Percentiles rank a stretch among this genome's conserved stretches.
These are phyloP conservation scores for Calocera viscosa DNA, from an alignment of 768 basidiomycete genomes.

Conservation along the genomic window DNA sequence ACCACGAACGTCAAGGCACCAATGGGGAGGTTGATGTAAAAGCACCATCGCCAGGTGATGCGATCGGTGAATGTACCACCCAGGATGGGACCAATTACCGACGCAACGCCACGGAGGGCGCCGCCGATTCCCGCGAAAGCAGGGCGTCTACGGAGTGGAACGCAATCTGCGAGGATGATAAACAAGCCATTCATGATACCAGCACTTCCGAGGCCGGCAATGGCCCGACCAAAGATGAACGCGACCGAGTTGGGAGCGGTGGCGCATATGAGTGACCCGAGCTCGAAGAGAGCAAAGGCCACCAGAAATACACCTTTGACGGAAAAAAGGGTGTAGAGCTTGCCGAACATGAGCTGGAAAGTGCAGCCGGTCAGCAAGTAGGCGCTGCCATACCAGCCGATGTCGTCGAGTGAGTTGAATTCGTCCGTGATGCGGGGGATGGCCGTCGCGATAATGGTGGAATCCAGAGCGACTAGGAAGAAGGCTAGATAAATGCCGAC, in stretches of 20 bases:
- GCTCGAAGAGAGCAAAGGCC: slow-evolving; percentile 18
- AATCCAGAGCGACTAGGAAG: not conserved
- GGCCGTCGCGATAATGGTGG: slow-evolving; percentile 23
- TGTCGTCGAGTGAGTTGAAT: slow-evolving; percentile 11
- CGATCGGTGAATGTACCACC: slow-evolving; percentile 13
- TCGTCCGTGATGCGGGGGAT: slow-evolving; percentile 14
- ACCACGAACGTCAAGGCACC: slow-evolving; percentile 6
- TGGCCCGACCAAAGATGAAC: not conserved
- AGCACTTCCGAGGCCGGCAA: not conserved
- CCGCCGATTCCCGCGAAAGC: not conserved
- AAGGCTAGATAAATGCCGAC: no score
- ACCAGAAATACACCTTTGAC: slow-evolving; percentile 16
- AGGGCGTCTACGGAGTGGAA: not conserved
- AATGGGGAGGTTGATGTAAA: slow-evolving; percentile 13
- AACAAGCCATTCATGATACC: not conserved
- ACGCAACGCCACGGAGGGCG: not conserved
- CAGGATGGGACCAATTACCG: slow-evolving; percentile 5
- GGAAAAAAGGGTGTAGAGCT: slow-evolving; percentile 18
- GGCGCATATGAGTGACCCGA: slow-evolving; percentile 17
- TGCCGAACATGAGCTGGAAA: slow-evolving; percentile 16
- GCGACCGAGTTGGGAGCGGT: not conserved
- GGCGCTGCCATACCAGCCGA: slow-evolving; percentile 13
- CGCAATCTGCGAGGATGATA: not conserved
- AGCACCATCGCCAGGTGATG: slow-evolving; percentile 14
- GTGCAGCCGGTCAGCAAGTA: slow-evolving; percentile 5